Evolutionary conservation across 768 basidiomycete genomes (phyloP), one percentile per base, ranked within the genome.

Genomic region (Pleurotus cornucopiae): DNA sequence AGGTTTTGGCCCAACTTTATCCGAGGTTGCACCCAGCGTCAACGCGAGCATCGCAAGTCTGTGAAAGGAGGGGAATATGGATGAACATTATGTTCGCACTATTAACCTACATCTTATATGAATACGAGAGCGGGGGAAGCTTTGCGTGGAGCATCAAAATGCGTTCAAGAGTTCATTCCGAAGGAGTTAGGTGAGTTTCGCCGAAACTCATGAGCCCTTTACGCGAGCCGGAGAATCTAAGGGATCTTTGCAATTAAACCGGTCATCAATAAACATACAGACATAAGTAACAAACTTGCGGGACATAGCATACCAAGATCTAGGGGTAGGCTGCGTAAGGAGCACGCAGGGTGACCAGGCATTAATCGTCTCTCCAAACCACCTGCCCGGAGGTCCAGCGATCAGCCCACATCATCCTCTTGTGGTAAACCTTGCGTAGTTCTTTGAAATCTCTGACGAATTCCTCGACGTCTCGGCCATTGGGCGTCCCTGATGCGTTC

Each of bases 391-490:
- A 78, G 1, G 84, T 76, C 93, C 95, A 98, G 62, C 87, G 45
- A 66, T 93, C 91, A 14, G 84, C 83, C 89, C 91, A 97, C 67
- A 96, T 86, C 2, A 85, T 86, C 14, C 95, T 79, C 71, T 96
- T 97, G 69, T 98, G 95, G 69, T 94, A 98, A n/a, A 80, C 78
- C 72, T 92, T 95, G 61, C 96, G 74, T 40, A 85, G 68, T 51
- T 94, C 92, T 65, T 88, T 91, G 73, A 95, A 97, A 62, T 92
- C 85, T 63, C 77, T 85, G 52, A 97, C 82, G 61, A 98, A 98
- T 44, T 88, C 84, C 57, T 97, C 94, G 20, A 94, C 80, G 34
- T 90, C 89, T 61, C 76, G 76, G 26, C 73, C 73, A 40, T 69
- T 68, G 9, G 76, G 70, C 20, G 73, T 74, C 14, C 70, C 73